Percentiles rank a stretch among this genome's conserved stretches.
Evolutionary conservation across 2,329 filamentous ascomycete species (phyloP).

Genomic region (Colletotrichum liaoningense): DNA sequence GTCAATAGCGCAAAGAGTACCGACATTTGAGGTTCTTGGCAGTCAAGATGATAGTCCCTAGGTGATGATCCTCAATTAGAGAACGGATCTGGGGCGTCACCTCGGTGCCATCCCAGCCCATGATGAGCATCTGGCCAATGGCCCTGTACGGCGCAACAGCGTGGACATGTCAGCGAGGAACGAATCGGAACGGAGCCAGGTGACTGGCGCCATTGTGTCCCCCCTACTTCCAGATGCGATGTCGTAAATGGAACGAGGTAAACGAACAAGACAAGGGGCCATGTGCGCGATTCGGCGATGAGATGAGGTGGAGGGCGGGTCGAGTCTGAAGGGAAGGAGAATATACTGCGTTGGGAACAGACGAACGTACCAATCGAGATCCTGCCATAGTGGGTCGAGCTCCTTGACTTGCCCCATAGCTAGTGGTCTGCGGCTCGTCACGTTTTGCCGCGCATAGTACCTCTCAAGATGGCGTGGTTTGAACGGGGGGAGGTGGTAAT

Average conservation of each 20-base stretch:
- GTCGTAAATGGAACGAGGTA: background rate
- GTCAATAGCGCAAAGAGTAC: slow-evolving; percentile 38
- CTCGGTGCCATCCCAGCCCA: slow-evolving; percentile 88
- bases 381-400: slow-evolving; percentile 76
- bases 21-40: slow-evolving; percentile 88
- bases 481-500: slow-evolving; percentile 34
- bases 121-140: slow-evolving; percentile 82
- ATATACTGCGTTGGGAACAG: background rate
- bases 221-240: background rate
- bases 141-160: slow-evolving; percentile 57
- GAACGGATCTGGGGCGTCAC: slow-evolving; percentile 85
- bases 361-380: slow-evolving; percentile 76
- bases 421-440: slow-evolving; percentile 42
- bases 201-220: background rate
- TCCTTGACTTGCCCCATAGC: slow-evolving; percentile 53
- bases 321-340: background rate
- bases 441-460: slow-evolving; percentile 40
- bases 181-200: background rate
- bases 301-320: slow-evolving; percentile 9
- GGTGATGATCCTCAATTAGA: slow-evolving; percentile 84
- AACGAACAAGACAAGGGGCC: background rate
- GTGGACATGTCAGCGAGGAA: slow-evolving; percentile 20
- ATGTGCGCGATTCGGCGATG: background rate
- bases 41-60: slow-evolving; percentile 88
- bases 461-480: slow-evolving; percentile 37